Conservation (phyloP, 1,284 basidiomycete species). For the Malassezia arunalokei region DNA sequence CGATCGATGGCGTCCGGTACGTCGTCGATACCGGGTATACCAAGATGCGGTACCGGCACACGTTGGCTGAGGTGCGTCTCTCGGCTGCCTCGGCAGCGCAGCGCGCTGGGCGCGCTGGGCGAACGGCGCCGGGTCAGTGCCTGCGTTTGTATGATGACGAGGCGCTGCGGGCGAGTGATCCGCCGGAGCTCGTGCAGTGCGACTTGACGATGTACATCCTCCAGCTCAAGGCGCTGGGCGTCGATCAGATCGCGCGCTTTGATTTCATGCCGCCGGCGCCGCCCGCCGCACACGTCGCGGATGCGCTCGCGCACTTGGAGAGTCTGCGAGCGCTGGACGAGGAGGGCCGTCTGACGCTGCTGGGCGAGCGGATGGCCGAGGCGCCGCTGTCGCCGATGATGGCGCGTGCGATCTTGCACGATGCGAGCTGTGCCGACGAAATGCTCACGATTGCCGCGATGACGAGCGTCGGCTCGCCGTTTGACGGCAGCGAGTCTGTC, state of each 20-base stretch:
- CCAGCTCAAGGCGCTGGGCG: slow-evolving; percentile 79
- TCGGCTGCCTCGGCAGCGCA: slow-evolving; percentile 47
- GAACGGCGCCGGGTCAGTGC: slow-evolving; percentile 66
- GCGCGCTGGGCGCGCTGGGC: slow-evolving; percentile 47
- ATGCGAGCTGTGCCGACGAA: slow-evolving; percentile 77
- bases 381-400: slow-evolving; percentile 53
- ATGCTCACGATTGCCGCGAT: slow-evolving; percentile 90
- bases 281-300: slow-evolving; percentile 68
- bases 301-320: slow-evolving; percentile 60
- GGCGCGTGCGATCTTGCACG: slow-evolving; percentile 55
- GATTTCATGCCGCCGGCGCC: slow-evolving; percentile 76
- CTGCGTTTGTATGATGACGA: slow-evolving; percentile 76
- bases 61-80: slow-evolving; percentile 38
- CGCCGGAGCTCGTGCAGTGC: slow-evolving; percentile 76
- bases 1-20: slow-evolving; percentile 84
- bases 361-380: slow-evolving; percentile 53
- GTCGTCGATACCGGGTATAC: slow-evolving; percentile 93
- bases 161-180: slow-evolving; percentile 57
- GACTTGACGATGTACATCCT: slow-evolving; percentile 79
- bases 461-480: slow-evolving; percentile 54
- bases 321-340: slow-evolving; percentile 51
- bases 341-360: slow-evolving; percentile 49
- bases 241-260: slow-evolving; percentile 70
- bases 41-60: slow-evolving; percentile 55
- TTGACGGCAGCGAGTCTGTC: slow-evolving; percentile 11